These are phyloP conservation scores for Cryptococcus wingfieldii DNA, from an alignment of 1,284 basidiomycete species.

Conservation along the genomic window DNA sequence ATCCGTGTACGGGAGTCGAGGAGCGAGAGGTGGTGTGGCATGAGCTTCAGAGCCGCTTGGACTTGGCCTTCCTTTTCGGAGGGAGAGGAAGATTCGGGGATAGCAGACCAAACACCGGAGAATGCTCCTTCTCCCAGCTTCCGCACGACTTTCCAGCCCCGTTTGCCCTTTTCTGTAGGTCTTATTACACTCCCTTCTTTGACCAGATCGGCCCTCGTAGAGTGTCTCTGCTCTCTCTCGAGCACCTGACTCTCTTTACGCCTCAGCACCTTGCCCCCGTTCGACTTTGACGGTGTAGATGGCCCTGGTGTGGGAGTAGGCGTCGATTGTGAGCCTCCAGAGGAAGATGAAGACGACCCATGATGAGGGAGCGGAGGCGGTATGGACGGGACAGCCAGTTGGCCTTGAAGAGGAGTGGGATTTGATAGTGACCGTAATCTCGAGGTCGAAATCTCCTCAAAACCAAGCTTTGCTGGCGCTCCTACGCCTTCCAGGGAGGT, in stretches of 20 bases:
- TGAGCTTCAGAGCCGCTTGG: slow-evolving; percentile 70
- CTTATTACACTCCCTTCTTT: slow-evolving; percentile 26
- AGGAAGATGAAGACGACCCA: slow-evolving; percentile 4
- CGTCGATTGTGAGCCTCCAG: neutral
- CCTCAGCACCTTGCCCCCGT: slow-evolving; percentile 3
- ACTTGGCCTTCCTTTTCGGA: neutral
- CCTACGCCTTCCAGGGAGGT: too few species aligned
- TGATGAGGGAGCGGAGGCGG: slow-evolving; percentile 1
- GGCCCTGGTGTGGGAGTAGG: neutral
- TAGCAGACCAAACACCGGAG: slow-evolving; percentile 69
- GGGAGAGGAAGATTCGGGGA: slow-evolving; percentile 20
- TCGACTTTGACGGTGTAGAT: slow-evolving; percentile 2
- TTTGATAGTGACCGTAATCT: slow-evolving; percentile 12
- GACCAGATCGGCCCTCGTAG: slow-evolving; percentile 12
- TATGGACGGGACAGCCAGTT: neutral
- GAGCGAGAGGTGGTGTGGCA: slow-evolving; percentile 58
- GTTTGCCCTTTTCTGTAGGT: slow-evolving; percentile 7
- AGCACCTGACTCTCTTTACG: slow-evolving; percentile 20
- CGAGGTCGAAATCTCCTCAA: slow-evolving; percentile 12
- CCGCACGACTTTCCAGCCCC: slow-evolving; percentile 52
- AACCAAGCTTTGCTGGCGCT: neutral
- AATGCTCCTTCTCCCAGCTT: slow-evolving; percentile 70
- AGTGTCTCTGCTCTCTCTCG: slow-evolving; percentile 19
- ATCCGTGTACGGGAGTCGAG: slow-evolving; percentile 68
- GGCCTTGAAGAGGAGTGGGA: neutral